Base-by-base conservation (phyloP, 179 eudicot species). In the Pouteria campechiana region DNA sequence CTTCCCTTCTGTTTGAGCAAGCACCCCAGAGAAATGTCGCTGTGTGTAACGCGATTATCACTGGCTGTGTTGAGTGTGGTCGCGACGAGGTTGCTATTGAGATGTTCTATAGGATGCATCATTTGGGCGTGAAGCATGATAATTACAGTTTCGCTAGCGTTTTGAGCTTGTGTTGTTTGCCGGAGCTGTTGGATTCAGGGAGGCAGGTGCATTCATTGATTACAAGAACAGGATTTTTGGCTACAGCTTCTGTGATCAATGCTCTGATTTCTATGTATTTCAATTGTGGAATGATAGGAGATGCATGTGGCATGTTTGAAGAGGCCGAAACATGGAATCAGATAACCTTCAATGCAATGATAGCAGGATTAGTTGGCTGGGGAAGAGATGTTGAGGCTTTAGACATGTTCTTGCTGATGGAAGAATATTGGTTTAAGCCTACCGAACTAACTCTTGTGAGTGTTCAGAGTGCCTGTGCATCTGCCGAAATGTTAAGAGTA, bases 261-360 rank as follows among this genome's bases (percentile, higher is more conserved):
- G 70, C 94, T 20, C 52, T 62, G 48, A 38, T 87, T 25, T 64
- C 76, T 1, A 79, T 83, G 96, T 77, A 79, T 39, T 87, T 83
- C 40, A 59, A 47, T 13, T 68, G 69, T 48, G 65, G 67, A 25
- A 41, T 23, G 47, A 67, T 29, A 23, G 5, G 10, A 1, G 81
- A 70, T 60, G 96, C 79, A 12, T 68, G 38, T 67, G 33, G 24
- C 27, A 74, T 74, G 29, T 83, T 83, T 54, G 64, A 72, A 44
- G 78, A 63, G 48, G 71, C 52, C 6, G 60, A 54, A 16, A 67
- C 61, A 27, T 67, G 34, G 10, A 72, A 83, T 58, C 68, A 60
- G 63, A 77, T 87, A 35, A 79, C 83, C 6, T 83, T 74, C 49
- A 83, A 83, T 54, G 74, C 83, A 8, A 66, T 87, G 78, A 83